These are phyloP conservation scores for Arthromyces matolae DNA, from an alignment of 768 basidiomycete species.

Conservation along the genomic window DNA sequence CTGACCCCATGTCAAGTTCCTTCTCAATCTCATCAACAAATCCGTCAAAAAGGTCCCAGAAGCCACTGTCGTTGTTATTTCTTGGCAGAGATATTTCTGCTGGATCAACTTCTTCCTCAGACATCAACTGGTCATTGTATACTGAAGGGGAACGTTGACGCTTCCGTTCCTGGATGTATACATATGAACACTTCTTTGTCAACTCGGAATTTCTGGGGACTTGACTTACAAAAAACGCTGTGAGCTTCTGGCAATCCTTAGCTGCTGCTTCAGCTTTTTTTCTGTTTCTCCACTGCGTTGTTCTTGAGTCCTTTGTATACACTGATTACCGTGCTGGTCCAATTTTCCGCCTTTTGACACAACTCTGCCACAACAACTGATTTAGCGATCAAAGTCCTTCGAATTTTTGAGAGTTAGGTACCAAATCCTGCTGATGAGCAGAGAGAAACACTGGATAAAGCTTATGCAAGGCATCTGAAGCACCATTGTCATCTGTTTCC, in stretches of 20 bases:
- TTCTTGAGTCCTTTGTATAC: not conserved
- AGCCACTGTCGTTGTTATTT: not conserved
- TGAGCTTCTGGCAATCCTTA: not conserved
- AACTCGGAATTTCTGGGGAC: not conserved
- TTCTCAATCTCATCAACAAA: not conserved
- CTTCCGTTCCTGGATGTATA: not conserved
- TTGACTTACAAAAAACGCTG: not conserved
- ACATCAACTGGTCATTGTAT: not conserved
- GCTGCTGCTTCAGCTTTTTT: not conserved
- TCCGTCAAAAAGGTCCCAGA: not conserved
- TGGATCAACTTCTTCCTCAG: not conserved
- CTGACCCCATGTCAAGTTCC: too few relatives aligned
- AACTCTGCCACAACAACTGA: not conserved
- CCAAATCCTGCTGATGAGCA: not conserved
- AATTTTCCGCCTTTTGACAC: not conserved
- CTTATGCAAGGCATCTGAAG: not conserved
- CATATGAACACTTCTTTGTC: not conserved
- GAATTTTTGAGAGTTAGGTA: not conserved
- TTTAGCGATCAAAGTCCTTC: not conserved
- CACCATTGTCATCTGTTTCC: not conserved
- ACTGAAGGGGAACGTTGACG: not conserved
- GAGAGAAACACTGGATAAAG: not conserved
- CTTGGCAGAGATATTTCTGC: not conserved
- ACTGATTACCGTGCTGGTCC: not conserved
- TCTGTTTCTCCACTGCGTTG: not conserved